phyloP scores from a whole-genome alignment of 1,139 yeast genomes.

The Hemisphaericaspora xylofermentans region DNA sequence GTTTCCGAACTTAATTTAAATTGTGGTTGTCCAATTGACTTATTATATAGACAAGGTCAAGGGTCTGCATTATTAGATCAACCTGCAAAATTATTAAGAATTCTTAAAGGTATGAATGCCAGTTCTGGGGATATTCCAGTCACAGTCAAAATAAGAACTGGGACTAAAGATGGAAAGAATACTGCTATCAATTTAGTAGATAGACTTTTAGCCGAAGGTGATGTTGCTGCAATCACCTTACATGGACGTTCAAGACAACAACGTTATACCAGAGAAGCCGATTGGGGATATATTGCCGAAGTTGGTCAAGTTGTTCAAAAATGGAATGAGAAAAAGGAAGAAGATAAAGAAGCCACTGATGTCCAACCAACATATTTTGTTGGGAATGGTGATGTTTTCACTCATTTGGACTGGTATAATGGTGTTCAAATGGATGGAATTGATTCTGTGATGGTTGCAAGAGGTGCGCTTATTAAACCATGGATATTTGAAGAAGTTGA shows the following conservation, averaged over 20 bases:
- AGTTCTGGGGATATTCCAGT: constrained; percentile 88
- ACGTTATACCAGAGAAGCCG: constrained; percentile 85
- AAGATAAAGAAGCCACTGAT: constrained; percentile 54
- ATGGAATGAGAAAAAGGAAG: constrained; percentile 52
- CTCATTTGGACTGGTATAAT: constrained; percentile 84
- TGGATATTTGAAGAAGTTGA: constrained; percentile 98
- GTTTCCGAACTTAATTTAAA: constrained; percentile 84
- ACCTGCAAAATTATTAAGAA: constrained; percentile 75
- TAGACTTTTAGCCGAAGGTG: constrained; percentile 71
- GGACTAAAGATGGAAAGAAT: constrained; percentile 80
- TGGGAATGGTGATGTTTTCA: constrained; percentile 93
- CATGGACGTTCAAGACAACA: constrained; percentile 98
- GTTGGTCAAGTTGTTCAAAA: constrained; percentile 69
- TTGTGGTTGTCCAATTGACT: constrained; percentile 97
- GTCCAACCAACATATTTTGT: constrained; percentile 55
- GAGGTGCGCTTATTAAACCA: constrained; percentile 97
- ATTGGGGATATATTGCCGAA: constrained; percentile 85
- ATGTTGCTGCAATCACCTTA: constrained; percentile 85
- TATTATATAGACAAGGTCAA: constrained; percentile 88
- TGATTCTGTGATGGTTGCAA: constrained; percentile 95
- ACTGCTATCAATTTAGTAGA: constrained; percentile 76
- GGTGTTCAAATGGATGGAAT: constrained; percentile 70
- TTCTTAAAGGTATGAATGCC: constrained; percentile 85
- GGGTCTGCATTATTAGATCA: constrained; percentile 93
- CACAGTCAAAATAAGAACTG: constrained; percentile 89